A percentile compares a stretch with the other conserved stretches of the same genome.
Evolutionary conservation across 2,329 filamentous ascomycete species (phyloP).

Genomic region (Fusarium sp.): DNA sequence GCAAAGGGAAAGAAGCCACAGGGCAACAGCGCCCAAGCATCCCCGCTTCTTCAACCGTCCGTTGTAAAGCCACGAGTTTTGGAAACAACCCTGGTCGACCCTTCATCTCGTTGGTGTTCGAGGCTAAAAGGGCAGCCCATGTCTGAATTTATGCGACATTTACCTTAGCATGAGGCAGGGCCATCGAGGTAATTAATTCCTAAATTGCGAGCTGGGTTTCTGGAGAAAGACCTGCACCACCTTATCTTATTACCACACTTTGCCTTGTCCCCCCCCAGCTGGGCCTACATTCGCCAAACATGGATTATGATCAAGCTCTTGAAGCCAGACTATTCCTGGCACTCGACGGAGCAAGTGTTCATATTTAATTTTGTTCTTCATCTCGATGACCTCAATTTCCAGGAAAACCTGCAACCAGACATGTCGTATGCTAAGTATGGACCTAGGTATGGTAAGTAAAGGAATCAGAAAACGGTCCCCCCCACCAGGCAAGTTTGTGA

Average conservation of each 20-base stretch:
- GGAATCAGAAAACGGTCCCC: background rate
- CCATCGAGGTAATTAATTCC: background rate
- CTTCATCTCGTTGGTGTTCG: slow-evolving; percentile 38
- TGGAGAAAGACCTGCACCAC: slow-evolving; percentile 3
- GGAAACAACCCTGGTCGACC: slow-evolving; percentile 26
- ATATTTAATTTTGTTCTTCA: background rate
- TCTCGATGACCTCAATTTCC: slow-evolving; percentile 16
- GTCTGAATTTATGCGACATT: slow-evolving; percentile 24
- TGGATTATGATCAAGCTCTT: slow-evolving; percentile 18
- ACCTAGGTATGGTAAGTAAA: background rate
- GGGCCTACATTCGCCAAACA: background rate
- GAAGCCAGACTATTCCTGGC: slow-evolving; percentile 17
- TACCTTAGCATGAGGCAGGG: background rate
- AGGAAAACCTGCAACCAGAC: background rate
- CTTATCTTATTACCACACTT: slow-evolving; percentile 25
- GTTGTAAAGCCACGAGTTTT: slow-evolving; percentile 33
- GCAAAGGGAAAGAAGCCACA: slow-evolving; percentile 15
- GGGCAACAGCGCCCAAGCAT: slow-evolving; percentile 1
- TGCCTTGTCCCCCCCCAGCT: slow-evolving; percentile 2
- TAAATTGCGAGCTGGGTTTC: slow-evolving; percentile 5
- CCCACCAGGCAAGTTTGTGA: slow-evolving; percentile 4
- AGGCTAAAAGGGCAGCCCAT: slow-evolving; percentile 28
- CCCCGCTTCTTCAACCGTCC: slow-evolving; percentile 34
- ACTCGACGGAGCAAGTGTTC: slow-evolving; percentile 12
- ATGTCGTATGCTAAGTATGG: background rate